Conservation (phyloP, 257 asterid species). For the Lycium ferocissimum region DNA sequence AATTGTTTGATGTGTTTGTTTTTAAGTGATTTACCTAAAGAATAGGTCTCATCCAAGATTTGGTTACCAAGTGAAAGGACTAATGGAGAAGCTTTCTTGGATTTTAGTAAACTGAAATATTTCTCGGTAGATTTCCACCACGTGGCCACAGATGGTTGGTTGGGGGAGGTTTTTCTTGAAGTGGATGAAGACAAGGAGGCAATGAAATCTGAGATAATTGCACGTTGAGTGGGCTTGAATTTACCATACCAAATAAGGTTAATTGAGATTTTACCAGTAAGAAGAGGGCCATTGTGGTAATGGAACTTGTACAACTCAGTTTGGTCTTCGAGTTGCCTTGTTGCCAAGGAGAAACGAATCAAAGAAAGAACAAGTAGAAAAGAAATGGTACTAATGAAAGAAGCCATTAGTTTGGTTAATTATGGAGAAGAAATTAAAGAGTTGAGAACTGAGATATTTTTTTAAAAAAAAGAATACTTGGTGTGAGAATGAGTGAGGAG, state of each 20-base stretch:
- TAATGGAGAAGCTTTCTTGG: conserved; percentile 42
- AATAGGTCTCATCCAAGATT: conserved; percentile 44
- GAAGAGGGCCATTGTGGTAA: conserved; percentile 57
- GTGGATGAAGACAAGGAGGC: conserved; percentile 41
- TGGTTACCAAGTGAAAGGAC: conserved; percentile 46
- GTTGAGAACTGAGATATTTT: too few species aligned
- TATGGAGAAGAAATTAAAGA: not conserved
- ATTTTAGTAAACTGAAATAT: conserved; percentile 41
- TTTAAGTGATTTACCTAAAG: conserved; percentile 54
- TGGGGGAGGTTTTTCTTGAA: conserved; percentile 26
- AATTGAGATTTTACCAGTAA: conserved; percentile 46
- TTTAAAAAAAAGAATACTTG: not conserved
- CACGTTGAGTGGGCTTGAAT: conserved; percentile 44
- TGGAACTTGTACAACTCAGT: conserved; percentile 33
- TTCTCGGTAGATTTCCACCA: conserved; percentile 58
- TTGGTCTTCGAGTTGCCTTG: conserved; percentile 30
- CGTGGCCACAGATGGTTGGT: conserved; percentile 51
- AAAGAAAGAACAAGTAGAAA: conserved; percentile 18
- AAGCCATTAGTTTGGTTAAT: conserved; percentile 29
- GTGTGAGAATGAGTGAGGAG: not conserved
- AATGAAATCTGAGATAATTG: conserved; percentile 46
- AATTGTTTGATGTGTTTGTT: conserved; percentile 43
- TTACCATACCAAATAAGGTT: conserved; percentile 55
- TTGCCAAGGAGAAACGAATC: conserved; percentile 23
- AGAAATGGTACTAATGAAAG: not conserved